phyloP scores from a whole-genome alignment of 2,329 filamentous ascomycete species.

The Penicillium occitanis region DNA sequence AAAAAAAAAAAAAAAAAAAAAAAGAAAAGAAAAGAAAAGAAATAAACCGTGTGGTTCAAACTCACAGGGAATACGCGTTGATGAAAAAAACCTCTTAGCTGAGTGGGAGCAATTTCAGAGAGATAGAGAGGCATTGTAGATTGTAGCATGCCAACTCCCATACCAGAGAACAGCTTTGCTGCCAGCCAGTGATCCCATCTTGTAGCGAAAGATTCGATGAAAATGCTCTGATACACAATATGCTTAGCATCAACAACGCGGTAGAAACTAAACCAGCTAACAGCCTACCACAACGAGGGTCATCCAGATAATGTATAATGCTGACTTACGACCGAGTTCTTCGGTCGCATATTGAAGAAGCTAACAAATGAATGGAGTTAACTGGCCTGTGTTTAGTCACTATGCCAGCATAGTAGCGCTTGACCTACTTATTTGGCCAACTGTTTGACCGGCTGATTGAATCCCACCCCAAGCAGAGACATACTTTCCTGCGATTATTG shows the following conservation, averaged over 20 bases:
- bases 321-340: not conserved
- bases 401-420: not conserved
- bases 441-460: not conserved
- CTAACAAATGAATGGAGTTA: not conserved
- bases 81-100: not conserved
- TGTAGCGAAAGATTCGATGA: not conserved
- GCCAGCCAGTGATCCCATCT: not conserved
- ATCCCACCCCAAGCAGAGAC: not conserved
- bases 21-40: too few relatives aligned
- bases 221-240: not conserved
- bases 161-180: not conserved
- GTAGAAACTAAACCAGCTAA: not conserved
- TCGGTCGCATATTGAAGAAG: not conserved
- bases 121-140: not conserved
- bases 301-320: not conserved
- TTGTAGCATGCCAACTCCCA: not conserved
- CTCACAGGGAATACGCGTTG: not conserved
- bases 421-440: not conserved
- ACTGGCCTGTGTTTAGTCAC: not conserved
- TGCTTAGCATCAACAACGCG: not conserved
- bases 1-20: too few relatives aligned
- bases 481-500: not conserved
- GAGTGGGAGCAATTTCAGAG: not conserved
- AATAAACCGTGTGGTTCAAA: not conserved
- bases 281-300: not conserved